Evolutionary conservation across 2,329 filamentous ascomycete genomes (phyloP).

Genomic region (Trichoderma sp.): DNA sequence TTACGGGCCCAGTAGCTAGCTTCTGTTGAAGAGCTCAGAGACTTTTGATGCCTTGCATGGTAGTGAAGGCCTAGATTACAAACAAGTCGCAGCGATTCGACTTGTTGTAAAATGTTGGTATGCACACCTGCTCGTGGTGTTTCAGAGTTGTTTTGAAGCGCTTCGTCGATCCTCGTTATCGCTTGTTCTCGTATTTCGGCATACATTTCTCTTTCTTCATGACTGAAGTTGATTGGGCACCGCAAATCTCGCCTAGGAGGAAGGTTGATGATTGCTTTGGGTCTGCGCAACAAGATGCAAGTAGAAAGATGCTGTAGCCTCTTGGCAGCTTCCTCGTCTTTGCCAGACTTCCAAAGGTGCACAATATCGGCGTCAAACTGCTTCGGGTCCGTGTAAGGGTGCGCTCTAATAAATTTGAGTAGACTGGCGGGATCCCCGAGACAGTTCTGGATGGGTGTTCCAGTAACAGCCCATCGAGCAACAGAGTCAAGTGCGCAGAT

Average conservation of each 20-base stretch:
- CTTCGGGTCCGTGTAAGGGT: neutral
- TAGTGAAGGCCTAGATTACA: neutral
- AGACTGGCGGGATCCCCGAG: constrained; percentile 45
- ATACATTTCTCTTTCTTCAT: neutral
- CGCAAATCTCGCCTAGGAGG: neutral
- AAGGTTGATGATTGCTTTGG: neutral
- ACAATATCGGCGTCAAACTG: neutral
- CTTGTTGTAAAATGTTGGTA: neutral
- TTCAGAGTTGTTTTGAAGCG: neutral
- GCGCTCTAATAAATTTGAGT: constrained; percentile 36
- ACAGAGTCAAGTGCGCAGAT: constrained; percentile 40
- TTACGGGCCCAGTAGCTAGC: neutral
- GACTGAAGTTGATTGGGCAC: neutral
- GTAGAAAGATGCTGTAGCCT: neutral
- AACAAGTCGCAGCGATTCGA: neutral
- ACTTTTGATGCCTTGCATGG: neutral
- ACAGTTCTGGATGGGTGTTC: constrained; percentile 51
- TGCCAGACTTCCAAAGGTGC: neutral
- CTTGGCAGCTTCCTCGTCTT: neutral
- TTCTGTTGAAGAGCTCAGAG: neutral
- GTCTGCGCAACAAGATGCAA: neutral
- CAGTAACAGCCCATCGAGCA: constrained; percentile 49
- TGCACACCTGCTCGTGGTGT: neutral
- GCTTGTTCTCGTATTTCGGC: neutral
- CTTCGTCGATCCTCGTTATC: neutral